Conservation (phyloP, 2,329 filamentous ascomycete species). For the Arthroderma sp. region DNA sequence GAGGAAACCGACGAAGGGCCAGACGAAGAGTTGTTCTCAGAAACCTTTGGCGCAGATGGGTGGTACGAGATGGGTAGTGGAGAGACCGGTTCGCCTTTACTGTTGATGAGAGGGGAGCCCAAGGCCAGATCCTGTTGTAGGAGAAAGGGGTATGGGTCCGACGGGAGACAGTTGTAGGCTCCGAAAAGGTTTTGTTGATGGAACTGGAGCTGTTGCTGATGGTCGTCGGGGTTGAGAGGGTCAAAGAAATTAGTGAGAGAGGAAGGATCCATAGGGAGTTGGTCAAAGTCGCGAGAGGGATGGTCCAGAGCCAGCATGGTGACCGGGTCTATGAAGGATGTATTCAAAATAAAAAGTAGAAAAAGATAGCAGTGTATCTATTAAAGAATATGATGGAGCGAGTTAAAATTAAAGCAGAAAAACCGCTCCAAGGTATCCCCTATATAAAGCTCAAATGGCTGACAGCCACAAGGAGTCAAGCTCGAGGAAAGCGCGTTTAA, state of each 20-base stretch:
- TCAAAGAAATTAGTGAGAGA: slow-evolving; percentile 3
- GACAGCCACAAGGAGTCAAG: too few species aligned
- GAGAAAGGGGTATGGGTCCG: slow-evolving; percentile 8
- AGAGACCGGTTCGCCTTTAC: slow-evolving; percentile 6
- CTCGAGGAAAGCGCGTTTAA: too few species aligned
- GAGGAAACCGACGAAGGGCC: slow-evolving; percentile 46
- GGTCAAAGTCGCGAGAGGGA: slow-evolving; percentile 8
- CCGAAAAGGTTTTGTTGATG: slow-evolving; percentile 8
- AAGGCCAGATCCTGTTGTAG: slow-evolving; percentile 6
- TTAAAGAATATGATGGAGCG: too few species aligned
- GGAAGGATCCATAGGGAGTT: slow-evolving; percentile 10
- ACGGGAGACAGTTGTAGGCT: slow-evolving; percentile 7
- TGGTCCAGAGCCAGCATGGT: slow-evolving; percentile 12
- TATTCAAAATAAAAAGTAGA: background rate
- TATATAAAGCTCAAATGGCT: too few species aligned
- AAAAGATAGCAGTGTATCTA: too few species aligned
- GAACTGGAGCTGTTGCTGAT: background rate
- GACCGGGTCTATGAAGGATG: background rate
- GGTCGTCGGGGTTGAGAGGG: slow-evolving; percentile 3
- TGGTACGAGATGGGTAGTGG: background rate
- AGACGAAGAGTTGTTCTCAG: slow-evolving; percentile 35
- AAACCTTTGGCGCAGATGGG: too few species aligned
- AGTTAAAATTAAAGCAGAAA: too few species aligned
- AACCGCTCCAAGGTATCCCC: too few species aligned
- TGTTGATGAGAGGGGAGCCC: slow-evolving; percentile 1